Conservation (phyloP, 352 stramenopile species). For the Globisporangium sylvaticum region DNA sequence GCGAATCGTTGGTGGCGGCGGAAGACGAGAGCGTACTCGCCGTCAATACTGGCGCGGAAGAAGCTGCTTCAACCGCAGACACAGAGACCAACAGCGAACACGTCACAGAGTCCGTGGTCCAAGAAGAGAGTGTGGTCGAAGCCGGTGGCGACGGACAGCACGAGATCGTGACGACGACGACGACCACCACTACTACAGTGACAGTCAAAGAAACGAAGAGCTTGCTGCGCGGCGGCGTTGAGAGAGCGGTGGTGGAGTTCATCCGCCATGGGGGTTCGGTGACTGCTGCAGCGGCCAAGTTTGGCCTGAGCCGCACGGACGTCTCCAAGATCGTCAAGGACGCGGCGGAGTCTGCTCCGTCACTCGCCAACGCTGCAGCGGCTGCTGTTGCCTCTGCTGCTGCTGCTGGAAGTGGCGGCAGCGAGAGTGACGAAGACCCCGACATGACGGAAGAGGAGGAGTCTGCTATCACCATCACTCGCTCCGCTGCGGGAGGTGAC, state of each 20-base stretch:
- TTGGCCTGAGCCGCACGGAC: constrained; percentile 25
- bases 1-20: constrained; percentile 2
- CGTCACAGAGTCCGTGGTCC: neutral
- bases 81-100: neutral
- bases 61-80: neutral
- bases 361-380: neutral
- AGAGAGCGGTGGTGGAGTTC: constrained; percentile 19
- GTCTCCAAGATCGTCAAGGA: constrained; percentile 26
- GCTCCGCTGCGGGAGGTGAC: neutral
- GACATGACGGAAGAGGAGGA: constrained; percentile 7
- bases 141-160: neutral
- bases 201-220: neutral
- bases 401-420: neutral
- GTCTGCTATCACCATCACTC: neutral
- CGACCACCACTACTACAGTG: constrained; percentile 1
- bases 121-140: neutral
- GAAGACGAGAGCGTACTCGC: neutral
- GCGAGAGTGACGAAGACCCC: constrained; percentile 1
- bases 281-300: constrained; percentile 21
- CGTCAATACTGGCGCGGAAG: neutral
- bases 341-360: constrained; percentile 2
- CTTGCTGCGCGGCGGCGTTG: neutral
- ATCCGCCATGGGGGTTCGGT: constrained; percentile 24
- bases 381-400: neutral
- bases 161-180: neutral